Base-by-base conservation (phyloP, 805 yeast genomes). In the Phaffomyces thermotolerans region DNA sequence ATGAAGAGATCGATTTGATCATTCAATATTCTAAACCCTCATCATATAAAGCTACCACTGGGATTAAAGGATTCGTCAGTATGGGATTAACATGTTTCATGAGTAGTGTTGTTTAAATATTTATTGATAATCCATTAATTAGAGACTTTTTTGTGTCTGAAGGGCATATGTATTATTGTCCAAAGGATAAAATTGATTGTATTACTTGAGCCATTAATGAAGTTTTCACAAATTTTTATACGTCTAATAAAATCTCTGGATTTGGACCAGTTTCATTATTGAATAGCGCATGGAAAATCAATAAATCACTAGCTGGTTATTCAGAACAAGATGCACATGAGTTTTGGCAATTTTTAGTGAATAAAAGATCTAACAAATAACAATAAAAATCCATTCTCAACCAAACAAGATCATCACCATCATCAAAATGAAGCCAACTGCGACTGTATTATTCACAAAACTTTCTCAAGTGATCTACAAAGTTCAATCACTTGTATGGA, bases 291-390 rank as follows among this genome's bases (percentile, higher is more conserved):
- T 89, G 96, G 91, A 81, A 81, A 54, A 81, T 82, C 38, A 85
- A 87, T 53, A 77, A 84, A 51, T 76, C 88, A 30, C 73, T 93
- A 46, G 95, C 97, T 0, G 99, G 99, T 2, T 90, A 90, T 52
- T 84, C 93, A 31, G 97, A 93, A 63, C 99, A 93, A 64, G 99
- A 93, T 61, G 98, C 99, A 0, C 99, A 93, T 64, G 99, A 93
- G 63, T 93, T 91, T 63, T 83, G 95, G 83, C 97, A 93, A 59
- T 90, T 91, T 59, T 58, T 91, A 25, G 70, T 91, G 33, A 85
- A 91, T 62, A 95, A 89, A 58, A 34, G 71, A 65, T 31, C 52
- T 62, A 24, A 52, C 49, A 15, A 51, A 48, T 10, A 47, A 52
- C 14, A 8, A 33, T 7, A 41, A 45, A 27, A 48, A 51, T 27